Percentiles rank a stretch among this genome's conserved stretches.
These are phyloP conservation scores for Penicillium digitatum DNA, from an alignment of 2,329 filamentous ascomycete species.

Conservation along the genomic window DNA sequence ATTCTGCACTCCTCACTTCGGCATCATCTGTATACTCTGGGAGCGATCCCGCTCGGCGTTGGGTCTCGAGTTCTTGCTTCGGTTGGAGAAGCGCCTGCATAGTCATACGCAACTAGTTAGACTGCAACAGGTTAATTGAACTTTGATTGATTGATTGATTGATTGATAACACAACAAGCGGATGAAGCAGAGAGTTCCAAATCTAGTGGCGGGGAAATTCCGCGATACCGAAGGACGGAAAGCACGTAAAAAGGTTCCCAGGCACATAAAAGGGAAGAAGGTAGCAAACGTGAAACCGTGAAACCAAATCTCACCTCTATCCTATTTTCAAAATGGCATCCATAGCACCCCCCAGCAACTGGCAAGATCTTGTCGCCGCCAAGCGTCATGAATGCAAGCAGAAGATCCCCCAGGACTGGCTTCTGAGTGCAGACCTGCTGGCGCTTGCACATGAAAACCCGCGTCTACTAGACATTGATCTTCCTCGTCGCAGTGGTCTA, in stretches of 20 bases:
- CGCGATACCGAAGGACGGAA: no score
- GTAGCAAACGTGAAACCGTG: background rate
- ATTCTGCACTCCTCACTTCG: no score
- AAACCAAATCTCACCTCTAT: background rate
- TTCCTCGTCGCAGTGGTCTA: slow-evolving; percentile 39
- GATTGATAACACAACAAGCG: no score
- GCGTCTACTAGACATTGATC: slow-evolving; percentile 21
- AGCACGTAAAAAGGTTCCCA: slow-evolving; percentile 1
- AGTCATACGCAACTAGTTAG: no score
- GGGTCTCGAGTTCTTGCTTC: no score
- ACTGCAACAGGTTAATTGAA: no score
- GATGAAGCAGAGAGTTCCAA: background rate
- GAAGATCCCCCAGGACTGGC: slow-evolving; percentile 36
- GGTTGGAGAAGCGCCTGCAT: no score
- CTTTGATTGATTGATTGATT: no score
- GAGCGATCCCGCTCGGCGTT: no score
- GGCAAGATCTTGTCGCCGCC: slow-evolving; percentile 21
- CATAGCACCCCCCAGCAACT: slow-evolving; percentile 7
- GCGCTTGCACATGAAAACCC: slow-evolving; percentile 1
- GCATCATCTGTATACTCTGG: no score
- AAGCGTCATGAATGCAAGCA: slow-evolving; percentile 30
- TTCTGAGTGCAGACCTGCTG: slow-evolving; percentile 15
- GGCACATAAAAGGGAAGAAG: background rate
- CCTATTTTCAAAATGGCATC: slow-evolving; percentile 1
- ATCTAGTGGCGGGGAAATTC: background rate